Percentiles rank a stretch among this genome's conserved stretches.
Evolutionary conservation across 495 filamentous ascomycete species (phyloP).

Genomic region (Coniosporium apollinis): DNA sequence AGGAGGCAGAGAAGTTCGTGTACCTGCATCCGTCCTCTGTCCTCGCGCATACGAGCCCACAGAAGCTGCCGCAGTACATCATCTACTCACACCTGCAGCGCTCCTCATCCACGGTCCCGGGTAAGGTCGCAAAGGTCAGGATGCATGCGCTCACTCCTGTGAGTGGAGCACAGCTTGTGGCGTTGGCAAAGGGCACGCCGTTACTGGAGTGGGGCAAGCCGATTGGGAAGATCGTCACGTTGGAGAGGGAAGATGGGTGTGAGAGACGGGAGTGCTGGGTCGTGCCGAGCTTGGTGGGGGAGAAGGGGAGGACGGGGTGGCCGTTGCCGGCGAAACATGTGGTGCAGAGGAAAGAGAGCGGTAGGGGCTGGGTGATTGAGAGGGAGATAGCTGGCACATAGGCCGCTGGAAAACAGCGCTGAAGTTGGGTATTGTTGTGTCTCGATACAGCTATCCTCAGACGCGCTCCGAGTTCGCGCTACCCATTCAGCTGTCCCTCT

Average conservation of each 20-base stretch:
- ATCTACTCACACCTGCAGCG: constrained; percentile 75
- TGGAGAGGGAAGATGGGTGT: constrained; percentile 31
- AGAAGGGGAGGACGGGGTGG: constrained; percentile 57
- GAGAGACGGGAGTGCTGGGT: constrained; percentile 65
- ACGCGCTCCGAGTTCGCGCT: too few relatives aligned
- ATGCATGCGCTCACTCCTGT: constrained; percentile 79
- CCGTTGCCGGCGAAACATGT: constrained; percentile 70
- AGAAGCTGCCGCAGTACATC: constrained; percentile 69
- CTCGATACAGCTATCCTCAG: too few relatives aligned
- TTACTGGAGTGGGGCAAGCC: constrained; percentile 78
- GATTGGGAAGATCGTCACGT: constrained; percentile 53
- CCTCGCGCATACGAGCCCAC: constrained; percentile 49
- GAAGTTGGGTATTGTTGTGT: too few relatives aligned
- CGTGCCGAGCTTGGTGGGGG: constrained; percentile 51
- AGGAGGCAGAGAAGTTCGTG: constrained; percentile 37
- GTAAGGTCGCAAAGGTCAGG: constrained; percentile 54
- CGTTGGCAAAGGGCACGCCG: constrained; percentile 70
- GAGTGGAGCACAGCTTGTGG: constrained; percentile 56
- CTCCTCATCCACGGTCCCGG: constrained; percentile 25
- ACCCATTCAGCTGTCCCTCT: too few relatives aligned
- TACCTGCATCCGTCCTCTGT: constrained; percentile 76
- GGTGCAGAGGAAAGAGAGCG: constrained; percentile 52
- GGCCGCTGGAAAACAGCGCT: too few relatives aligned
- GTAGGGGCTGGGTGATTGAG: constrained; percentile 65
- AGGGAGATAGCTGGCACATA: constrained; percentile 29